Evolutionary conservation across 179 eudicot species (phyloP).

Genomic region (Drosera spatulata): DNA sequence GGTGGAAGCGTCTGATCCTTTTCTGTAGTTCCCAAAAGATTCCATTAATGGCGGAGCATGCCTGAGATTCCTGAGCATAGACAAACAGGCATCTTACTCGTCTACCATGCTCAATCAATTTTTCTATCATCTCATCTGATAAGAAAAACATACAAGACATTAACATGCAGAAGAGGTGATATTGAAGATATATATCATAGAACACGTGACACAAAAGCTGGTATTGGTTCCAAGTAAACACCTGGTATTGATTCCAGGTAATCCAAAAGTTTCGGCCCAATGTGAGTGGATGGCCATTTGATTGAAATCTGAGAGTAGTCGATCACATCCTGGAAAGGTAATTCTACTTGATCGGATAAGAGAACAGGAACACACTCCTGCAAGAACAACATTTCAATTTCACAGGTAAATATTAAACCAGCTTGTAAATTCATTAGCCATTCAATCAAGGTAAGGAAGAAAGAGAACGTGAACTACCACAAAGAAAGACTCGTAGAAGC

Average conservation of each 20-base stretch:
- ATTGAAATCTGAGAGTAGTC: slow-evolving; percentile 80
- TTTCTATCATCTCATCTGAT: slow-evolving; percentile 66
- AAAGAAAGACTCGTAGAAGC: slow-evolving; percentile 88
- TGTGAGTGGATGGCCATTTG: slow-evolving; percentile 82
- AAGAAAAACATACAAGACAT: background rate
- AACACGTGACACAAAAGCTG: background rate
- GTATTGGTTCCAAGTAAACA: slow-evolving; percentile 3
- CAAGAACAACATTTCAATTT: too few relatives aligned
- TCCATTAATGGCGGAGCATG: slow-evolving; percentile 75
- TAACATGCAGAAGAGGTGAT: background rate
- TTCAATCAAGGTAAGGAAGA: slow-evolving; percentile 5
- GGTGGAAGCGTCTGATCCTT: slow-evolving; percentile 77
- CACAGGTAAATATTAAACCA: too few relatives aligned
- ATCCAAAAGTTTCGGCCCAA: slow-evolving; percentile 64
- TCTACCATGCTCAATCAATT: slow-evolving; percentile 67
- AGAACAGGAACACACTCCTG: slow-evolving; percentile 97
- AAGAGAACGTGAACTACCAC: slow-evolving; percentile 49
- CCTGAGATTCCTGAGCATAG: slow-evolving; percentile 63
- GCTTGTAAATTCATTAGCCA: background rate
- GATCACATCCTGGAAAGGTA: slow-evolving; percentile 81
- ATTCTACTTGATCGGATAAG: slow-evolving; percentile 73
- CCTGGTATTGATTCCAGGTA: slow-evolving; percentile 91
- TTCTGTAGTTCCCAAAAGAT: slow-evolving; percentile 88
- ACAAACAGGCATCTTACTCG: slow-evolving; percentile 69
- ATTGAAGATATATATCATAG: background rate